These are phyloP conservation scores for Auricularia cornea DNA, from an alignment of 768 basidiomycete species.

Conservation along the genomic window DNA sequence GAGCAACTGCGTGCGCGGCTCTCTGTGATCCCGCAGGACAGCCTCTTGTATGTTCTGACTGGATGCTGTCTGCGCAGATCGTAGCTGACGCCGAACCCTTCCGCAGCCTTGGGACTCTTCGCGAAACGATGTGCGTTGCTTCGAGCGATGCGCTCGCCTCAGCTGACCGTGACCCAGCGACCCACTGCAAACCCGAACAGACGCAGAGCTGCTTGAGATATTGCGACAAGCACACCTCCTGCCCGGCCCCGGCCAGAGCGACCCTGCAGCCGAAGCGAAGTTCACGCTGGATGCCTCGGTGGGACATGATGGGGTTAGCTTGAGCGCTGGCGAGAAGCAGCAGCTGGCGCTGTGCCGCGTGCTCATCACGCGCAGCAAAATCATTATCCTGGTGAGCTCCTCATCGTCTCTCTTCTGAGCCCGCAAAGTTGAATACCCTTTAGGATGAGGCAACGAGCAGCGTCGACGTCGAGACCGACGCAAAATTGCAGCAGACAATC, in stretches of 20 bases:
- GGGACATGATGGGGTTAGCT: constrained; percentile 58
- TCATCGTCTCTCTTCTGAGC: no score
- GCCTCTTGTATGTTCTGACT: constrained; percentile 31
- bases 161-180: constrained; percentile 32
- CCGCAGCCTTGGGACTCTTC: constrained; percentile 30
- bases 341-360: constrained; percentile 54
- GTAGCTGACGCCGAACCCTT: not conserved
- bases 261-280: constrained; percentile 49
- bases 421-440: no score
- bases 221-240: constrained; percentile 55
- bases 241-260: constrained; percentile 36
- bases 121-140: constrained; percentile 34
- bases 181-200: constrained; percentile 43
- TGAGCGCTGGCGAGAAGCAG: constrained; percentile 61
- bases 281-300: constrained; percentile 56
- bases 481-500: constrained; percentile 55
- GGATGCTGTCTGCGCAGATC: no score
- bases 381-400: constrained; percentile 44
- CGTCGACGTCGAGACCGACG: constrained; percentile 56
- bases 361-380: constrained; percentile 49
- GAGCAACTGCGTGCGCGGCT: constrained; percentile 43
- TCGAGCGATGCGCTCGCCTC: not conserved
- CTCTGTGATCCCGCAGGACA: constrained; percentile 64
- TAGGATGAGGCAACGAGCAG: constrained; percentile 58
- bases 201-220: constrained; percentile 53